Evolutionary conservation across 179 eudicot genomes (phyloP).

Genomic region (Beta corolliflora): DNA sequence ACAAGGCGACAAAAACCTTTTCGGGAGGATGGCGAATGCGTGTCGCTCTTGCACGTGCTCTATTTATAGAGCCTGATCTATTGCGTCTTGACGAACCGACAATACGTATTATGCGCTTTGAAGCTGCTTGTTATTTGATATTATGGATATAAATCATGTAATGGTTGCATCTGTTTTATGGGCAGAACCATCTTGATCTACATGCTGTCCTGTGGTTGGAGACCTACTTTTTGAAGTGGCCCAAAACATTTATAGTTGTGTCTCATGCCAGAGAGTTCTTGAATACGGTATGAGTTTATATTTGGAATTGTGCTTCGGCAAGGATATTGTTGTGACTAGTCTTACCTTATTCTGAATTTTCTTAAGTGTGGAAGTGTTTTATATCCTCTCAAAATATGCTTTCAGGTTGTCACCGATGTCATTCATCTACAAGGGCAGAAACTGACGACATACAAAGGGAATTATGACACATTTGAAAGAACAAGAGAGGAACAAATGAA

Average conservation of each 20-base stretch:
- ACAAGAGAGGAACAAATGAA: conserved; percentile 86
- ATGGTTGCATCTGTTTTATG: conserved; percentile 20
- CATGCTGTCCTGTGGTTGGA: conserved; percentile 99
- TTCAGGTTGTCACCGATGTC: conserved; percentile 96
- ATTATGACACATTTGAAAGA: conserved; percentile 94
- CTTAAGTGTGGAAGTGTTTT: conserved; percentile 6
- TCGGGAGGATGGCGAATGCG: conserved; percentile 99
- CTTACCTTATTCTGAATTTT: background rate
- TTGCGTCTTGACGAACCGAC: conserved; percentile 96
- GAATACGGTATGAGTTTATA: conserved; percentile 58
- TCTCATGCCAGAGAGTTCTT: conserved; percentile 99
- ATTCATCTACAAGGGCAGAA: conserved; percentile 88
- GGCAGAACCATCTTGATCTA: conserved; percentile 97
- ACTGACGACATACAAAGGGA: conserved; percentile 70
- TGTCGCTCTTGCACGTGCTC: conserved; percentile 97
- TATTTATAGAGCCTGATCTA: conserved; percentile 93
- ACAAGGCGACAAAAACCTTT: conserved; percentile 77
- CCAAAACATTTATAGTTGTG: conserved; percentile 96
- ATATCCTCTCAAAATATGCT: conserved; percentile 23
- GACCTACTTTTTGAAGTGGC: conserved; percentile 87
- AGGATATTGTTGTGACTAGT: background rate
- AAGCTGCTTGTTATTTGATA: conserved; percentile 1
- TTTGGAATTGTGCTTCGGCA: background rate
- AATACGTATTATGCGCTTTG: conserved; percentile 37
- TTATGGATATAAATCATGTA: conserved; percentile 8